Percentiles rank a stretch among this genome's conserved stretches.
Evolutionary conservation across 1,284 basidiomycete genomes (phyloP).

Genomic region (Meripilus lineatus): DNA sequence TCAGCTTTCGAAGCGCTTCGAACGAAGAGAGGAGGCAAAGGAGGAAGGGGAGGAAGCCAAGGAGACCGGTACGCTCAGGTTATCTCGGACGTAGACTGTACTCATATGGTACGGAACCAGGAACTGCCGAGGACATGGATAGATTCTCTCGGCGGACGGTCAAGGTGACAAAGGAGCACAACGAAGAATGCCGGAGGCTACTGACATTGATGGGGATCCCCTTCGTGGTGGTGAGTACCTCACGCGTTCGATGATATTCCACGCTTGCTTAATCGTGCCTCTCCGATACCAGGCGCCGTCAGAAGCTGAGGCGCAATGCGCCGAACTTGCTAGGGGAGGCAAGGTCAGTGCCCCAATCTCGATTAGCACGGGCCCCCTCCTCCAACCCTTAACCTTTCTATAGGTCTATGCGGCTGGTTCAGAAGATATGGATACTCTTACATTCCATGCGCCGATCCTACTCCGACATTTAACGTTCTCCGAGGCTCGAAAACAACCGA

Average conservation of each 20-base stretch:
- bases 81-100: neutral
- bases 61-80: slow-evolving; percentile 61
- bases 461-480: slow-evolving; percentile 97
- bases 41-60: slow-evolving; percentile 95
- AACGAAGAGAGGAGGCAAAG: slow-evolving; percentile 87
- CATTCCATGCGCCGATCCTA: slow-evolving; percentile 89
- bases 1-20: slow-evolving; percentile 91
- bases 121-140: slow-evolving; percentile 90
- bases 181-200: slow-evolving; percentile 90
- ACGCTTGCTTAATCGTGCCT: too few relatives aligned
- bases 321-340: slow-evolving; percentile 92
- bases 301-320: slow-evolving; percentile 98
- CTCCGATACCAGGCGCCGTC: slow-evolving; percentile 73
- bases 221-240: slow-evolving; percentile 71
- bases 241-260: too few relatives aligned
- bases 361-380: slow-evolving; percentile 9
- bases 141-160: slow-evolving; percentile 89
- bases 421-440: slow-evolving; percentile 99
- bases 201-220: slow-evolving; percentile 97
- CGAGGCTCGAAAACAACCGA: slow-evolving; percentile 99
- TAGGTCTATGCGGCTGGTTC: slow-evolving; percentile 97
- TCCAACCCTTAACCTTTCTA: neutral
- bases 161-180: slow-evolving; percentile 93
- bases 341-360: too few relatives aligned
- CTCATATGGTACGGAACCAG: slow-evolving; percentile 27